Conservation (phyloP, 495 filamentous ascomycete species). For the Hypomontagnella submonticulosa region DNA sequence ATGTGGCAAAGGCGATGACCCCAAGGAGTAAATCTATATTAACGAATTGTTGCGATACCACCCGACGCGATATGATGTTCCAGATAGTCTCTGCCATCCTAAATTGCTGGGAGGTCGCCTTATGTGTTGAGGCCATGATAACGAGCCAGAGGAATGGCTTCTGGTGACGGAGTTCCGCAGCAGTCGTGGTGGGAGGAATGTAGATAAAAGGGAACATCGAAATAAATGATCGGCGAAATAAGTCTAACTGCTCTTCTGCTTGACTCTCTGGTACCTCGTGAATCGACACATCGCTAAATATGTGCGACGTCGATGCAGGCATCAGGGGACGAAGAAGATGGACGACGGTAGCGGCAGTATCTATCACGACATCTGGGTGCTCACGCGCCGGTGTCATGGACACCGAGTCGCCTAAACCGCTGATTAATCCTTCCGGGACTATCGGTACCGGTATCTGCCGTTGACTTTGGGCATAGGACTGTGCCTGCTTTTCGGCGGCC, state of each 20-base stretch:
- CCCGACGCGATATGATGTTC: conserved; percentile 35
- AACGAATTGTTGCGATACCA: conserved; percentile 32
- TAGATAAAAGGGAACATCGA: conserved; percentile 39
- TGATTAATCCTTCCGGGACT: conserved; percentile 7
- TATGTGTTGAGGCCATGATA: conserved; percentile 40
- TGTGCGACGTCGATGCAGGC: conserved; percentile 13
- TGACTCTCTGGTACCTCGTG: conserved; percentile 9
- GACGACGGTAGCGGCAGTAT: conserved; percentile 29
- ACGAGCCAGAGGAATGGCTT: conserved; percentile 46
- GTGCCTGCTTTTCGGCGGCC: conserved; percentile 27
- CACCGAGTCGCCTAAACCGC: conserved; percentile 9
- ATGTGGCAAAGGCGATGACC: conserved; percentile 32
- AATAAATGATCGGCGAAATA: conserved; percentile 40
- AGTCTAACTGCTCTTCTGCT: conserved; percentile 40
- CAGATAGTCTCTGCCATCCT: conserved; percentile 31
- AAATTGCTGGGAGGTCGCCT: conserved; percentile 28
- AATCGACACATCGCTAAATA: conserved; percentile 21
- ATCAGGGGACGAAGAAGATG: conserved; percentile 29
- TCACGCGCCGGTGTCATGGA: conserved; percentile 7
- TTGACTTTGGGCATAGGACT: conserved; percentile 9
- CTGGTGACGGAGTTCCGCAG: conserved; percentile 38
- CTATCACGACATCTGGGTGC: conserved; percentile 37
- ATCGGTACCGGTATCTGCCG: conserved; percentile 17
- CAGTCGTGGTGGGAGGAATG: conserved; percentile 35
- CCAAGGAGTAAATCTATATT: conserved; percentile 41